Base-by-base conservation (phyloP, 345 rosid species). In the Carallia brachiata region DNA sequence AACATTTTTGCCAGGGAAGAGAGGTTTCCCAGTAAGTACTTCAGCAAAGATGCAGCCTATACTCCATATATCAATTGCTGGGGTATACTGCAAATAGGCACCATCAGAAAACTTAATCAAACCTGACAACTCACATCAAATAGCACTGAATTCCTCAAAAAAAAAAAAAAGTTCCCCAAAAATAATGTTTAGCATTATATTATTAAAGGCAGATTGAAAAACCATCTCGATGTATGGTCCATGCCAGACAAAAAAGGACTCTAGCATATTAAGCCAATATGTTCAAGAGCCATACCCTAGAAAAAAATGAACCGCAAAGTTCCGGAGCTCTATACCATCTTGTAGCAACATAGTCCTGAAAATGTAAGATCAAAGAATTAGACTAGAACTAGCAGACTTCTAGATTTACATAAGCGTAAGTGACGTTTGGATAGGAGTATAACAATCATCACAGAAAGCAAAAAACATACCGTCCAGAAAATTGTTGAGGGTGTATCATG, bases 251-350 rank as follows among this genome's bases (percentile, higher is more conserved):
- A 23, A 23, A 23, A 23, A 23, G 23, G 34, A 56, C 31, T 56
- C 28, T 27, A 56, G 13, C 13, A 9, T 23, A 27, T 34, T 27
- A 6, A 34, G 40, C 30, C 57, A 44, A 44, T 10, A 39, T 48
- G 7, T 59, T 50, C 6, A 52, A 63, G 47, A 73, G 57, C 68
- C 50, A 72, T 73, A 94, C 98, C 94, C 91, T 94, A 1, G 98
- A 94, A 82, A 85, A 94, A 82, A 94, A 94, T 12, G 98, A 94
- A 69, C 98, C 98, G 79, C 98, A 94, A 10, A 94, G 89, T 86
- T 94, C 98, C 28, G 97, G 98, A 72, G 98, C 97, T 84, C 98
- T 87, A 72, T 93, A 93, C 98, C 98, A 91, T 84, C 98, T 82
- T 53, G 98, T 93, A 73, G 98, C 98, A 73, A 94, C 98, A 81